These are phyloP conservation scores for Tetrastigma voinierianum DNA, from an alignment of 164 flowering plant species.

Conservation along the genomic window DNA sequence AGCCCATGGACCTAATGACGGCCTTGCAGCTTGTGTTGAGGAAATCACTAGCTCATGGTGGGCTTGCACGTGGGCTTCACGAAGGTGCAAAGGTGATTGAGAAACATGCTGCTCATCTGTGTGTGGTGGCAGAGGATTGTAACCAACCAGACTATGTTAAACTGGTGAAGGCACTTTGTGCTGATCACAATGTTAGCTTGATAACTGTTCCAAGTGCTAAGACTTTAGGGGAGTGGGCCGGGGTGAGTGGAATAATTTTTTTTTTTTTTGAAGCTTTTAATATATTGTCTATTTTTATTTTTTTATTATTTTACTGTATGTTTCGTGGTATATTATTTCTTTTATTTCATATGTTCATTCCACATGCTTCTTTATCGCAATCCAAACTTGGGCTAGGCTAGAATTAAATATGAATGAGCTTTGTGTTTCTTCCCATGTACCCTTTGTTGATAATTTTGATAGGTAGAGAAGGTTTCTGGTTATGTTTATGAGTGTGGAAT, in stretches of 20 bases:
- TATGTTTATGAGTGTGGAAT: too few relatives aligned
- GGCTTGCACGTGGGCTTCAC: slow-evolving; percentile 70
- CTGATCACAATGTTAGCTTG: slow-evolving; percentile 66
- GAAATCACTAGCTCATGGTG: slow-evolving; percentile 74
- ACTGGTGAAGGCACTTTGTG: slow-evolving; percentile 72
- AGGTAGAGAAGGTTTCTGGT: neutral
- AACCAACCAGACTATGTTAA: slow-evolving; percentile 75
- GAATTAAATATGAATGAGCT: too few relatives aligned
- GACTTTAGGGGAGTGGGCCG: slow-evolving; percentile 87
- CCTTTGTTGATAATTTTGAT: too few relatives aligned
- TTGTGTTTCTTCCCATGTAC: too few relatives aligned
- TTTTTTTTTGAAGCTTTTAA: neutral
- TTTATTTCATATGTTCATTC: neutral
- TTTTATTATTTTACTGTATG: too few relatives aligned
- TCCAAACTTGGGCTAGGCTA: too few relatives aligned
- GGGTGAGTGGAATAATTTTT: slow-evolving; percentile 40
- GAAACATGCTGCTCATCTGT: slow-evolving; percentile 76
- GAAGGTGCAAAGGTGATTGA: slow-evolving; percentile 80
- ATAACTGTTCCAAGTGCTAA: slow-evolving; percentile 74
- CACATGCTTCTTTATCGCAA: too few relatives aligned
- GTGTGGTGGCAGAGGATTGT: slow-evolving; percentile 82
- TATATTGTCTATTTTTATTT: neutral
- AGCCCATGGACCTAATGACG: slow-evolving; percentile 31
- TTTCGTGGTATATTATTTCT: neutral
- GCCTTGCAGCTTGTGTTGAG: slow-evolving; percentile 49